Base-by-base conservation (phyloP, 257 asterid genomes). In the Asclepias syriaca region DNA sequence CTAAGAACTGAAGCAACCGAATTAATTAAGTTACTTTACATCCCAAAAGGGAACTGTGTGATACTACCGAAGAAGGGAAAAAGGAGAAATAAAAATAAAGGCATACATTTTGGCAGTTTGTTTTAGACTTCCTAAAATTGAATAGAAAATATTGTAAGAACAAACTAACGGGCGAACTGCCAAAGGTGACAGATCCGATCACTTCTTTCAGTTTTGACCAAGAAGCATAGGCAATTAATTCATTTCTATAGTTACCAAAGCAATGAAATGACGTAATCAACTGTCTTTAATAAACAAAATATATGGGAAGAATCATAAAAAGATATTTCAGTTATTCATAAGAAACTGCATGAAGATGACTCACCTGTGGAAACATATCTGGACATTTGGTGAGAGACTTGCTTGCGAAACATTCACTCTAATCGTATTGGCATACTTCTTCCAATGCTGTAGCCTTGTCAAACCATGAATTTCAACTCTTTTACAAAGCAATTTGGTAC, bases 341-440 rank as follows among this genome's bases (percentile, higher is more conserved):
- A n/a, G 8, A 16, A 56, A 22, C 24, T 15, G 21, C 10, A 1
- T 1, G 10, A 9, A 16, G 29, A 59, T 50, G 49, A 81, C 91
- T 85, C 77, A 91, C 99, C 99, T 89, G 78, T 94, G 99, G 88
- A 91, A 94, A 80, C 97, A 91, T 48, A 94, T 72, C 79, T 88
- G 91, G 8, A 86, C 75, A 68, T 70, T 82, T 45, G 87, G 86
- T 3, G 79, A 72, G 55, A 82, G 81, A 72, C 77, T 83, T 34
- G 55, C 73, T 69, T 71, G 75, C 15, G 90, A 75, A 78, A 88
- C 90, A 51, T 86, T 89, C 55, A 94, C 85, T 78, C 82, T 91
- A 72, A 88, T 55, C 5, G 96, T 85, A 83, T 84, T 81, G 34
- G 97, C 86, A 74, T 81, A 91, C 87, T 83, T 91, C 34, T 74